Percentiles rank a stretch among this genome's conserved stretches.
These are phyloP conservation scores for Aspergillus funiculosus DNA, from an alignment of 495 filamentous ascomycete genomes.

Conservation along the genomic window DNA sequence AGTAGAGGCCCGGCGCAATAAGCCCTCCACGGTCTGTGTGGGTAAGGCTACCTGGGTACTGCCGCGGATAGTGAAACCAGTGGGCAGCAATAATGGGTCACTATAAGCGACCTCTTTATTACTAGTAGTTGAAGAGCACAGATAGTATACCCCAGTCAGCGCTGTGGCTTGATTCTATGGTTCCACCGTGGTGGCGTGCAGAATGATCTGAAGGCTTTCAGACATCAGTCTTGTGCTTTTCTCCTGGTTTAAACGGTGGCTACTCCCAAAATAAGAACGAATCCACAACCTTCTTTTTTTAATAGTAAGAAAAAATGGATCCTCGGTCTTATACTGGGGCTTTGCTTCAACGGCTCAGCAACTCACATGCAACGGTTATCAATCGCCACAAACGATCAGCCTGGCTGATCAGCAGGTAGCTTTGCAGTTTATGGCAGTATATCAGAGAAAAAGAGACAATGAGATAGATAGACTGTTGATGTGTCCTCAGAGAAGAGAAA, in stretches of 20 bases:
- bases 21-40: conserved; percentile 11
- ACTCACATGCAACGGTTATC: conserved; percentile 6
- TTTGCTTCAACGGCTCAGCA: conserved; percentile 3
- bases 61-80: conserved; percentile 9
- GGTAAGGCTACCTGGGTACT: conserved; percentile 8
- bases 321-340: background rate
- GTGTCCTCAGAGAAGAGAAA: no score
- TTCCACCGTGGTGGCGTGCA: conserved; percentile 3
- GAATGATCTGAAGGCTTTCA: background rate
- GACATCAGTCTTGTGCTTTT: background rate
- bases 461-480: no score
- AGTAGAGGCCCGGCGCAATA: conserved; percentile 2
- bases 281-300: conserved; percentile 6
- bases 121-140: background rate
- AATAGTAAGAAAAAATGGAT: conserved; percentile 1
- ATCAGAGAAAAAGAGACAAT: no score
- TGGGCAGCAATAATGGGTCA: conserved; percentile 3
- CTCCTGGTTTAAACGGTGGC: conserved; percentile 2
- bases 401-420: no score
- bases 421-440: no score
- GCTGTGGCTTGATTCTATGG: conserved; percentile 1
- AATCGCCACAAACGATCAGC: conserved; percentile 9
- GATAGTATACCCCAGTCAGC: background rate
- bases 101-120: background rate
- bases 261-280: conserved; percentile 6